A percentile compares a stretch with the other conserved stretches of the same genome.
phyloP scores from a whole-genome alignment of 2,329 filamentous ascomycete genomes.

The Zelopaecilomyces penicillatus region DNA sequence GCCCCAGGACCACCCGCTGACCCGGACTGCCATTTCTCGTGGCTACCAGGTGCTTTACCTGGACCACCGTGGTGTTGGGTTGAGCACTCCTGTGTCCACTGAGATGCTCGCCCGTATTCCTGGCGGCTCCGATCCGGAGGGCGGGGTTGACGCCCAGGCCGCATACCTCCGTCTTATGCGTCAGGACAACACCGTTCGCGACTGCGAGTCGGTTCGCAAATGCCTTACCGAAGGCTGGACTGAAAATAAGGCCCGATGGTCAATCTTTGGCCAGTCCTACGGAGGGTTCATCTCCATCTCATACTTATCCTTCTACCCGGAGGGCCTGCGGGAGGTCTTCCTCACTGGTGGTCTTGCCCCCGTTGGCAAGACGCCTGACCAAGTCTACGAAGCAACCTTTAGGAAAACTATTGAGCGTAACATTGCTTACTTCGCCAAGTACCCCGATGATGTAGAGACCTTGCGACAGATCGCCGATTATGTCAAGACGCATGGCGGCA shows the following conservation, averaged over 20 bases:
- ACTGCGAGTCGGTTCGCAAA: slow-evolving; percentile 77
- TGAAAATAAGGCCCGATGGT: slow-evolving; percentile 67
- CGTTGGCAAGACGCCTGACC: slow-evolving; percentile 59
- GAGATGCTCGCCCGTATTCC: slow-evolving; percentile 51
- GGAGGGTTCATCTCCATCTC: slow-evolving; percentile 80
- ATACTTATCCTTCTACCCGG: slow-evolving; percentile 73
- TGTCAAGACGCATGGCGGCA: slow-evolving; percentile 49
- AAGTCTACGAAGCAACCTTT: slow-evolving; percentile 68
- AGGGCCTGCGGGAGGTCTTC: slow-evolving; percentile 74
- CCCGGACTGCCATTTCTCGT: slow-evolving; percentile 61
- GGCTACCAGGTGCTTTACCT: slow-evolving; percentile 81
- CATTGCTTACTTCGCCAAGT: slow-evolving; percentile 73
- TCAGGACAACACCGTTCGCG: slow-evolving; percentile 81
- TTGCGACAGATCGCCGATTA: slow-evolving; percentile 60
- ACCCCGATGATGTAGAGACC: slow-evolving; percentile 64
- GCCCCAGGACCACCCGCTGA: slow-evolving; percentile 66
- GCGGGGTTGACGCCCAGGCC: slow-evolving; percentile 52
- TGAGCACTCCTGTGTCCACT: slow-evolving; percentile 72
- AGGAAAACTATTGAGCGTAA: slow-evolving; percentile 64
- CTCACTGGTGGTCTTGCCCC: slow-evolving; percentile 78
- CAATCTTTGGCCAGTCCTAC: slow-evolving; percentile 82
- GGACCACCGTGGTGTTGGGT: slow-evolving; percentile 85
- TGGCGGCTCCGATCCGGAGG: slow-evolving; percentile 37
- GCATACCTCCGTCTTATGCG: slow-evolving; percentile 78
- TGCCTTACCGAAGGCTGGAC: slow-evolving; percentile 64